Base-by-base conservation (phyloP, 148 eudicot genomes). In the Pharnaceum exiguum region DNA sequence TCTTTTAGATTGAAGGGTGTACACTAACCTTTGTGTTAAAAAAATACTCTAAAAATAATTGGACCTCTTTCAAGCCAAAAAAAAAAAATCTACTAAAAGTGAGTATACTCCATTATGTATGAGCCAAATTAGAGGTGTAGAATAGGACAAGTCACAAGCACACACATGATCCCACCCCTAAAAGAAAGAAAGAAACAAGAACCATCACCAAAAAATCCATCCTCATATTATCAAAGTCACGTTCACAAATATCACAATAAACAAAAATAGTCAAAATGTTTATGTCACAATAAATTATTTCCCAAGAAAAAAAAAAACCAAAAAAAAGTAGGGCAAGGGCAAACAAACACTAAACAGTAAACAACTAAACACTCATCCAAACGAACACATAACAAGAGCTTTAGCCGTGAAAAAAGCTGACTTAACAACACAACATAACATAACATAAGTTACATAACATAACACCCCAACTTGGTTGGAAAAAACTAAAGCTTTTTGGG, bases 401-500 rank as follows among this genome's bases (percentile, higher is more conserved):
- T 23, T 5, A 36, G 16, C 30, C 32, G 53, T 32, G 30, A 16
- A 27, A 42, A 7, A 29, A 63, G 16, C 28, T n/a, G 12, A 7
- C 30, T 31, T 12, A 10, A 62, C 12, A 46, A 33, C 25, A 40
- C 9, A 27, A 40, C 33, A 11, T 5, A n/a, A 28, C 10, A 31
- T 3, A 35, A 22, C 45, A 33, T 49, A 48, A 19, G n/a, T n/a
- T n/a, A n/a, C n/a, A n/a, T n/a, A n/a, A n/a, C n/a, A n/a, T 48
- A 60, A 55, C 67, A 49, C 33, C 55, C 59, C 74, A 70, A 30
- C 52, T 70, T 47, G 43, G 46, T 62, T 70, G 74, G 74, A 70
- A 57, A 70, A 60, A 45, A 52, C 66, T 53, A 67, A 21, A 30
- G 46, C 43, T 44, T n/a, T n/a, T n/a, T n/a, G n/a, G n/a, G n/a